A percentile compares a stretch with the other conserved stretches of the same genome.
These are phyloP conservation scores for Boletus reticuloceps DNA, from an alignment of 768 basidiomycete species.

Conservation along the genomic window DNA sequence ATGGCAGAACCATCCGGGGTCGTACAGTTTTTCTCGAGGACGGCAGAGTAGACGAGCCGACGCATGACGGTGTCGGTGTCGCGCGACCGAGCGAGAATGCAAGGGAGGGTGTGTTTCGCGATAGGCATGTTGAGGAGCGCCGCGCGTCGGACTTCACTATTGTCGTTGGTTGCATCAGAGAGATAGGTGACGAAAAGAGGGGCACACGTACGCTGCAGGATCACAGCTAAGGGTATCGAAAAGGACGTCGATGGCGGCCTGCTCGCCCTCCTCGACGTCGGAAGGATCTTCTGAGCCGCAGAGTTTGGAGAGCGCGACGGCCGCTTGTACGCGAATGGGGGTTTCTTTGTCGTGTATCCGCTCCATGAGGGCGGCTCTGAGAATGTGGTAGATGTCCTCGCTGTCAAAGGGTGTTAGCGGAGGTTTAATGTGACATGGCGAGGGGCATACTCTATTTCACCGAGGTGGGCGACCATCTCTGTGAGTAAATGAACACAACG, in stretches of 20 bases:
- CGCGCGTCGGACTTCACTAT: conserved; percentile 84
- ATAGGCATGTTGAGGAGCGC: conserved; percentile 70
- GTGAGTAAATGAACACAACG: conserved; percentile 75
- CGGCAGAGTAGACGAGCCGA: conserved; percentile 62
- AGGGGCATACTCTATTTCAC: conserved; percentile 75
- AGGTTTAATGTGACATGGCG: neutral
- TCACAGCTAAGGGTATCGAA: conserved; percentile 69
- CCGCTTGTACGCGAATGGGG: conserved; percentile 73
- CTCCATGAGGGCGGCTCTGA: conserved; percentile 65
- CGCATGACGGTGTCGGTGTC: conserved; percentile 78
- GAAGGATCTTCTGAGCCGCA: conserved; percentile 63
- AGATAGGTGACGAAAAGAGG: neutral
- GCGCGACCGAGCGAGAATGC: conserved; percentile 71
- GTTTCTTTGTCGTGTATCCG: conserved; percentile 80
- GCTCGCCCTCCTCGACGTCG: conserved; percentile 48
- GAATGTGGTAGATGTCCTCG: conserved; percentile 65
- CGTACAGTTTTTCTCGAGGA: conserved; percentile 48
- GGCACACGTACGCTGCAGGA: conserved; percentile 61
- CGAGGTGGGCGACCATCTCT: conserved; percentile 76
- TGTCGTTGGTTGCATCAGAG: neutral
- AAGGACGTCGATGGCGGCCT: conserved; percentile 56
- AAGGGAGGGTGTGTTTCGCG: conserved; percentile 51
- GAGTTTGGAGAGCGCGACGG: conserved; percentile 75
- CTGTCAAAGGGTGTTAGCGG: conserved; percentile 38
- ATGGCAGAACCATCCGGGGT: conserved; percentile 34